Percentiles rank a stretch among this genome's conserved stretches.
Conservation (phyloP, 2,329 filamentous ascomycete genomes). For the Fusarium neocosmosporiellum region DNA sequence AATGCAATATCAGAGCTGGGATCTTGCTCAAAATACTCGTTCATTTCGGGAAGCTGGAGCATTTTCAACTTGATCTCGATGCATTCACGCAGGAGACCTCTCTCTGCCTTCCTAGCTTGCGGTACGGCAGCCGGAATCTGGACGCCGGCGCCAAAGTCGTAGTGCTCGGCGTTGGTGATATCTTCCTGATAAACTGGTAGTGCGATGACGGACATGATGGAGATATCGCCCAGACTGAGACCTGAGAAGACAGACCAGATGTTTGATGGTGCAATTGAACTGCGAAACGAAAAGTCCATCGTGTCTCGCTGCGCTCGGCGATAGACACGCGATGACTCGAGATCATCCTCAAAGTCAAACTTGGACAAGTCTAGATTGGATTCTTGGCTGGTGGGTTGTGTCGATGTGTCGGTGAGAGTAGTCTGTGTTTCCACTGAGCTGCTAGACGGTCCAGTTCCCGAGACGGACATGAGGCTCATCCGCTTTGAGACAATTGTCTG, state of each 20-base stretch:
- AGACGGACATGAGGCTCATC: neutral
- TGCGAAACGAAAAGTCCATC: conserved; percentile 20
- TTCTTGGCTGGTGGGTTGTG: neutral
- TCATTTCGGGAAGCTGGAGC: neutral
- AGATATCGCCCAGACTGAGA: conserved; percentile 10
- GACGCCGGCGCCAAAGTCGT: conserved; percentile 6
- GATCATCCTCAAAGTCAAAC: conserved; percentile 11
- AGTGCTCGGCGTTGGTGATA: conserved; percentile 8
- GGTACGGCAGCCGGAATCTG: neutral
- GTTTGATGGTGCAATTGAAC: neutral
- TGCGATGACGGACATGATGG: conserved; percentile 7
- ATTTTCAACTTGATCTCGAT: neutral
- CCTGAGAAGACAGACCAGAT: conserved; percentile 12
- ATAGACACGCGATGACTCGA: conserved; percentile 15
- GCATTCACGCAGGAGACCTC: neutral
- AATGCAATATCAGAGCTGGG: neutral
- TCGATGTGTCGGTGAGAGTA: neutral
- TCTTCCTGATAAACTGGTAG: conserved; percentile 16
- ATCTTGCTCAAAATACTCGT: neutral
- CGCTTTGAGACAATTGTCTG: neutral
- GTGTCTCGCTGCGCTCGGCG: conserved; percentile 11
- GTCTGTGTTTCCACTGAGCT: neutral
- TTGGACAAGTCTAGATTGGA: neutral
- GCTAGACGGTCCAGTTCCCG: neutral
- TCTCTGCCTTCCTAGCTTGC: neutral